Evolutionary conservation across 768 basidiomycete species (phyloP), one percentile per base, ranked within the genome.

Genomic region (Nidularia pulvinata): DNA sequence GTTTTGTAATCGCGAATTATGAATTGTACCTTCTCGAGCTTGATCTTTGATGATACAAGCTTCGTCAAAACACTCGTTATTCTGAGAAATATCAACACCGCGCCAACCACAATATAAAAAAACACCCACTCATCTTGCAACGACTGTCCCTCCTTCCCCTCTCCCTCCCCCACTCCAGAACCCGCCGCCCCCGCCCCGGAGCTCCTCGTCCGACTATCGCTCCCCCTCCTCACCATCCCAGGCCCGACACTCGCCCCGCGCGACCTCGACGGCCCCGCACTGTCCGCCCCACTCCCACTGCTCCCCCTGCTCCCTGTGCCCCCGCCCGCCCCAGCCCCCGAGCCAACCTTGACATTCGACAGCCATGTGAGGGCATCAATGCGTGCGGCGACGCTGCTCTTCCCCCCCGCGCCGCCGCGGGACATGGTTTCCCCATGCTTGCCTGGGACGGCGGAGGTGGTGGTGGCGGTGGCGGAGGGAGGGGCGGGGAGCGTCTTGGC

Each of bases 341-440:
- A 30, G 6, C 81, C 79, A n/a, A 88, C 84, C 56, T 84, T 88
- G 48, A 93, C 85, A 57, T 78, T 88, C 11, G 85, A 79, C 49
- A 92, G 63, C 91, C 92, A 93, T 2, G 82, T 76, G 39, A 88
- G 71, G 5, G 84, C 75, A 45, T 91, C 86, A 73, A 93, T 82
- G 44, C 76, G 71, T 10, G 78, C 71, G 11, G 68, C 66, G 39
- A 30, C 25, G 25, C 25, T 30, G 16, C 71, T 74, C 58, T 79
- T 83, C 6, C 78, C 80, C 2, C 82, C 79, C 7, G 76, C 72
- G 43, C 71, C 76, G 45, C 76, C 80, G 44, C 73, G 73, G 54
- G 73, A 76, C 77, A 79, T 79, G n/a, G 74, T 76, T n/a, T 71
- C 72, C 2, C 71, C 74, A 45, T 10, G 62, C 62, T 50, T 60